Evolutionary conservation across 2,329 filamentous ascomycete species (phyloP).

Genomic region (Pseudogymnoascus pannorum): DNA sequence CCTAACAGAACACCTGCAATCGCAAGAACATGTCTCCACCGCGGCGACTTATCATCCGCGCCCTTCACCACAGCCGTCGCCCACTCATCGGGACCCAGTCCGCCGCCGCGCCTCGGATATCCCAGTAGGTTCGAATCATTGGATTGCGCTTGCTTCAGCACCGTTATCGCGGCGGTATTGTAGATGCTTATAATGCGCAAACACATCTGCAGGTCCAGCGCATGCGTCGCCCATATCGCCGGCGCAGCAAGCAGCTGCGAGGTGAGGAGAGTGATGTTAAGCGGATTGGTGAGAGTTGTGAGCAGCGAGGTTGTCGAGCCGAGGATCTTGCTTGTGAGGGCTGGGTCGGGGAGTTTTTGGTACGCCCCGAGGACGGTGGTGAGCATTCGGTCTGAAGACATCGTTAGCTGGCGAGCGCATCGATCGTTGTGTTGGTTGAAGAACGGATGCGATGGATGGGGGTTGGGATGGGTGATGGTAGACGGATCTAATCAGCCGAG

Average conservation of each 20-base stretch:
- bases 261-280: conserved; percentile 51
- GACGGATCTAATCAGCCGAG: neutral
- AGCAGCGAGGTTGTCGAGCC: conserved; percentile 48
- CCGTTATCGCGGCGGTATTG: conserved; percentile 40
- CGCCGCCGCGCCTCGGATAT: conserved; percentile 39
- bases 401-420: neutral
- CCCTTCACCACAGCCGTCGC: conserved; percentile 33
- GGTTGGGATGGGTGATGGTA: neutral
- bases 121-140: conserved; percentile 39
- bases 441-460: neutral
- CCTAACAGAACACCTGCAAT: conserved; percentile 55
- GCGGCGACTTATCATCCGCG: conserved; percentile 48
- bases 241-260: conserved; percentile 51
- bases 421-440: neutral
- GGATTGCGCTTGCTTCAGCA: conserved; percentile 39
- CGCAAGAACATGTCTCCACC: conserved; percentile 61
- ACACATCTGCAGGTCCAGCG: conserved; percentile 43
- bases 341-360: conserved; percentile 22
- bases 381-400: conserved; percentile 27
- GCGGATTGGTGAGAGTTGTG: conserved; percentile 49
- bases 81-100: conserved; percentile 43
- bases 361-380: conserved; percentile 27
- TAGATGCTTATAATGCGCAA: conserved; percentile 49
- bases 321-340: conserved; percentile 29
- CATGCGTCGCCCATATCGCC: conserved; percentile 46